A percentile compares a stretch with the other conserved stretches of the same genome.
Evolutionary conservation across 1,139 yeast genomes (phyloP).

Genomic region (Lizanozyma gosingica): DNA sequence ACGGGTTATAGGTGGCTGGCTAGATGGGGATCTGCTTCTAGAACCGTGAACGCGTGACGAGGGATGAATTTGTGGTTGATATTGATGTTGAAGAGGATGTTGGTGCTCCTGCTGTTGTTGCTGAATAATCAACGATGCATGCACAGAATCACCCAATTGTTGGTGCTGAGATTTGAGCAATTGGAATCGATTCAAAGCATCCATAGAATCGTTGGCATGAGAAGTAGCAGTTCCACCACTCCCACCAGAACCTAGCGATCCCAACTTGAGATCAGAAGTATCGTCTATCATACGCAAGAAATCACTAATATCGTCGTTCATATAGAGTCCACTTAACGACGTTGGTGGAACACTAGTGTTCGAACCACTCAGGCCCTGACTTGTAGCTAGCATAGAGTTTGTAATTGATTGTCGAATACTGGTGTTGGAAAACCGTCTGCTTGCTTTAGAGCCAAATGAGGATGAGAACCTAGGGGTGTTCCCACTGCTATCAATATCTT

Average conservation of each 20-base stretch:
- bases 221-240: constrained; percentile 6
- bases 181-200: constrained; percentile 30
- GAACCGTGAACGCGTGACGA: background rate
- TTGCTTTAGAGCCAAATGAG: constrained; percentile 44
- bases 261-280: constrained; percentile 39
- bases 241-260: constrained; percentile 1
- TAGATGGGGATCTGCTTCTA: background rate
- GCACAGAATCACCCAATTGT: constrained; percentile 45
- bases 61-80: background rate
- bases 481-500: constrained; percentile 1
- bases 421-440: constrained; percentile 33
- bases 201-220: constrained; percentile 12
- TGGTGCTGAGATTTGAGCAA: constrained; percentile 32
- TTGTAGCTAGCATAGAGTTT: constrained; percentile 20
- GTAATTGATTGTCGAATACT: constrained; percentile 18
- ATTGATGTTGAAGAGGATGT: background rate
- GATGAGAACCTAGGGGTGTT: constrained; percentile 42
- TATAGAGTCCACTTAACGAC: constrained; percentile 34
- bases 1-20: background rate
- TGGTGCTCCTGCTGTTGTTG: constrained; percentile 7
- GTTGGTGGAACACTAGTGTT: background rate
- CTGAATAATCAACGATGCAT: constrained; percentile 29
- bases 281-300: constrained; percentile 79
- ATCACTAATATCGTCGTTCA: constrained; percentile 68
- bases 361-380: constrained; percentile 26